Percentiles rank a stretch among this genome's conserved stretches.
phyloP scores from a whole-genome alignment of 78 protist species.

The Dictyostelium purpureum region DNA sequence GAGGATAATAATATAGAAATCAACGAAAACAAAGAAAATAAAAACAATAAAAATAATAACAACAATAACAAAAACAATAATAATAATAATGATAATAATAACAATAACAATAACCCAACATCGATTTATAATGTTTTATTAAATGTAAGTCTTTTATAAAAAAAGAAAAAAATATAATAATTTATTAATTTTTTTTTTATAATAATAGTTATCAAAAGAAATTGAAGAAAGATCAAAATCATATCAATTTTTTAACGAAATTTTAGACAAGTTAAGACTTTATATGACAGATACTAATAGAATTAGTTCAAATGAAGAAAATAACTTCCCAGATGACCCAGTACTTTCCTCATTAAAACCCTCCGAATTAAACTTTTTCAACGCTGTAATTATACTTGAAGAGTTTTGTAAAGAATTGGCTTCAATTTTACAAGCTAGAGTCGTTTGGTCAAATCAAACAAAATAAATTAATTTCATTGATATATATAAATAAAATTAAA shows the following conservation, averaged over 20 bases:
- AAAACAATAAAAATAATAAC: neutral
- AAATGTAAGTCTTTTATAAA: constrained; percentile 3
- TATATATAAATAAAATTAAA: too few relatives aligned
- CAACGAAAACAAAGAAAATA: neutral
- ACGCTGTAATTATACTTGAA: constrained; percentile 51
- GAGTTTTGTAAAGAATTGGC: constrained; percentile 77
- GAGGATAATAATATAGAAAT: neutral
- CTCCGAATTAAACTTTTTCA: constrained; percentile 12
- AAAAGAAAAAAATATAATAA: neutral
- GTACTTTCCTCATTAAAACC: neutral
- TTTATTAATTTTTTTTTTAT: neutral
- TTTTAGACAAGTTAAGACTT: constrained; percentile 32
- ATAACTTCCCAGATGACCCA: constrained; percentile 20
- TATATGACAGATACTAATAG: constrained; percentile 43
- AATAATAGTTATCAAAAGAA: constrained; percentile 33
- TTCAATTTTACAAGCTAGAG: constrained; percentile 68
- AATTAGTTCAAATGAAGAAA: neutral
- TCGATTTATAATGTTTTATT: constrained; percentile 36
- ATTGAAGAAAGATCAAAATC: constrained; percentile 58
- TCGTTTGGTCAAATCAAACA: too few relatives aligned
- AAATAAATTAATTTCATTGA: too few relatives aligned
- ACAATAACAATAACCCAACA: neutral
- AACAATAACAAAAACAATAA: neutral
- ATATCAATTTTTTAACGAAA: constrained; percentile 28
- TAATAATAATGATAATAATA: neutral